These are phyloP conservation scores for Neurospora terricola DNA, from an alignment of 495 filamentous ascomycete genomes.

Conservation along the genomic window DNA sequence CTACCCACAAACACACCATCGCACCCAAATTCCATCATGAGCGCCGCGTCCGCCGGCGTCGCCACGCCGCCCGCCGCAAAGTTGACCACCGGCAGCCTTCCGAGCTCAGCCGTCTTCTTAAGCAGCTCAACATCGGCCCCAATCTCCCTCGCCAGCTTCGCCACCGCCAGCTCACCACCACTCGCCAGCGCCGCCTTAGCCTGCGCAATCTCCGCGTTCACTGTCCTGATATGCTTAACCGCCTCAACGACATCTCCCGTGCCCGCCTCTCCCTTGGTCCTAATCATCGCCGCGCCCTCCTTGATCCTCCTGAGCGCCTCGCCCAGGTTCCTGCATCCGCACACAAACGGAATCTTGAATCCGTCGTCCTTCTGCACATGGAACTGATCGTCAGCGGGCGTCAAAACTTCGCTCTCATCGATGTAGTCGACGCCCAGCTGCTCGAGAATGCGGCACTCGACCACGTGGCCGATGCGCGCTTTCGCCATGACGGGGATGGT, in stretches of 20 bases:
- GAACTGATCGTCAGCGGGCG: slow-evolving; percentile 80
- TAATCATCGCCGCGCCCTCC: slow-evolving; percentile 97
- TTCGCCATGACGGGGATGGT: slow-evolving; percentile 99
- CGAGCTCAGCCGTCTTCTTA: slow-evolving; percentile 75
- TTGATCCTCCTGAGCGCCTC: slow-evolving; percentile 87
- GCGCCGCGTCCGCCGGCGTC: slow-evolving; percentile 89
- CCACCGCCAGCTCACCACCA: slow-evolving; percentile 56
- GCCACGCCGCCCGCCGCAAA: slow-evolving; percentile 97
- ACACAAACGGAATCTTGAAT: slow-evolving; percentile 88
- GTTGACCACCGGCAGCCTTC: slow-evolving; percentile 90
- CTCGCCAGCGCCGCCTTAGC: slow-evolving; percentile 52
- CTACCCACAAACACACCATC: slow-evolving; percentile 96
- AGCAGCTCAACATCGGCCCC: slow-evolving; percentile 66
- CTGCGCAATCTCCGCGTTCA: slow-evolving; percentile 70
- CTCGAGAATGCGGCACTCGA: slow-evolving; percentile 98
- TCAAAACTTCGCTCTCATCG: slow-evolving; percentile 94
- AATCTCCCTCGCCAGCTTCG: slow-evolving; percentile 71
- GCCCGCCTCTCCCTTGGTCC: slow-evolving; percentile 95
- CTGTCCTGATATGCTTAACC: slow-evolving; percentile 89
- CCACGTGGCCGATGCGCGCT: slow-evolving; percentile 93
- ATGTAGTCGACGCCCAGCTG: slow-evolving; percentile 94
- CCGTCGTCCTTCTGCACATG: slow-evolving; percentile 77
- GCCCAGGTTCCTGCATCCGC: slow-evolving; percentile 89
- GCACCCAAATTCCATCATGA: slow-evolving; percentile 99
- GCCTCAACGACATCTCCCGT: slow-evolving; percentile 98